Conservation (phyloP, 129 eudicot species). For the Mikania micrantha region DNA sequence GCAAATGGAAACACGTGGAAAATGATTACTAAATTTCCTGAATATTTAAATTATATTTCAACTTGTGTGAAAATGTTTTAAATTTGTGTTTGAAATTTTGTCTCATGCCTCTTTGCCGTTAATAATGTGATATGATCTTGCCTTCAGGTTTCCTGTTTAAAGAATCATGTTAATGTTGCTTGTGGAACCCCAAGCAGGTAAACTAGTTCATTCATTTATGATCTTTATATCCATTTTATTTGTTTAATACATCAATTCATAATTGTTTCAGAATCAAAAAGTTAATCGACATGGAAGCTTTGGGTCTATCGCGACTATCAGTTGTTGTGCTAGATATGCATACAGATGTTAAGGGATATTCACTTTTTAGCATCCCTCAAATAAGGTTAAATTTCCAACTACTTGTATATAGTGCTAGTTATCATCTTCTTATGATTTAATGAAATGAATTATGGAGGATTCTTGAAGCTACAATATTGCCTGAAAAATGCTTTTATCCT, state of each 20-base stretch:
- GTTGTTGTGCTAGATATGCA: slow-evolving; percentile 81
- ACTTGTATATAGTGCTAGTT: background rate
- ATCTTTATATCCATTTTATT: background rate
- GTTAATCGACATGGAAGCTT: slow-evolving; percentile 70
- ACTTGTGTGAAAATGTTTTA: background rate
- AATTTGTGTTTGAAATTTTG: background rate
- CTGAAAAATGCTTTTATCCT: background rate
- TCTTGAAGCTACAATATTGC: background rate
- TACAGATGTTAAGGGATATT: slow-evolving; percentile 84
- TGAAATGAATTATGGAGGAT: background rate
- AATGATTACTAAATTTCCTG: background rate
- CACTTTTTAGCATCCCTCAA: slow-evolving; percentile 85
- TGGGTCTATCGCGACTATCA: slow-evolving; percentile 68
- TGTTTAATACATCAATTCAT: background rate
- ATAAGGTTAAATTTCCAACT: slow-evolving; percentile 54
- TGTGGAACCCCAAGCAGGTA: slow-evolving; percentile 92
- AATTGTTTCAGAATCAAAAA: slow-evolving; percentile 71
- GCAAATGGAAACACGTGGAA: too few species aligned
- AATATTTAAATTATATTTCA: background rate
- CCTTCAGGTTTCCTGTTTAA: slow-evolving; percentile 58
- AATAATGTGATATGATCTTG: slow-evolving; percentile 11
- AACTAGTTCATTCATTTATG: background rate
- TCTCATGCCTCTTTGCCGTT: background rate
- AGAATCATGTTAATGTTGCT: slow-evolving; percentile 74
- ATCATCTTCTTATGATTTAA: background rate